Base-by-base conservation (phyloP, 495 filamentous ascomycete genomes). In the Cercophora samala region DNA sequence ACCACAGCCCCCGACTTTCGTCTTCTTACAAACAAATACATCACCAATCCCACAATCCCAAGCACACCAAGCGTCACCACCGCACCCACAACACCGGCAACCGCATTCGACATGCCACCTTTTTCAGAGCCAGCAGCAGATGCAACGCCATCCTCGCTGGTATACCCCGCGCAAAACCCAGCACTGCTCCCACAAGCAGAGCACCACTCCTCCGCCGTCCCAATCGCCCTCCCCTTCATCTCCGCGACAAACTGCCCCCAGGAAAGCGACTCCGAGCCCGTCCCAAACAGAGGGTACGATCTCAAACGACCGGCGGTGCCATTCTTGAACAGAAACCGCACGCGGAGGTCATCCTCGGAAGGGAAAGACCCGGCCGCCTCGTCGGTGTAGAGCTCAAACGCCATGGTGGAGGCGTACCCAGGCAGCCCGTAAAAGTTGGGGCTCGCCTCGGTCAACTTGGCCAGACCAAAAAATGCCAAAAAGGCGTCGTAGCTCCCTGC, bases 401-500 rank as follows among this genome's bases (percentile, higher is more conserved):
- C 63, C 70, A 72, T 72, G 54, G 68, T 70, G 19, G 65, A 66
- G 13, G 70, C 70, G 21, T 72, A 72, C 19, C 13, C 70, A 19
- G 70, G 70, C 60, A 72, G 61, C 11, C 68, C 70, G 11, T 21
- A 66, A 26, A 72, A 72, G n/a, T 68, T 59, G 4, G 18, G 4
- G 13, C 51, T 64, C 1, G n/a, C 65, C 9, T 18, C 26, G n/a
- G 68, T 66, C 54, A 72, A 63, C 9, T 52, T 24, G 46, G 68
- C 63, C 1, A 65, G 58, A 2, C 70, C 70, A 42, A 70, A 69
- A 37, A 69, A 72, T 26, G 68, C 68, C 5, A 70, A 63, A 24
- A 72, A 68, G 54, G 70, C 70, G 60, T 72, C 70, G 65, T 72
- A 72, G 70, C 70, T 72, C 37, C 70, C 70, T 1, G 65, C 56